Evolutionary conservation across 2,329 filamentous ascomycete species (phyloP).

Genomic region (Huntiella moniliformis): DNA sequence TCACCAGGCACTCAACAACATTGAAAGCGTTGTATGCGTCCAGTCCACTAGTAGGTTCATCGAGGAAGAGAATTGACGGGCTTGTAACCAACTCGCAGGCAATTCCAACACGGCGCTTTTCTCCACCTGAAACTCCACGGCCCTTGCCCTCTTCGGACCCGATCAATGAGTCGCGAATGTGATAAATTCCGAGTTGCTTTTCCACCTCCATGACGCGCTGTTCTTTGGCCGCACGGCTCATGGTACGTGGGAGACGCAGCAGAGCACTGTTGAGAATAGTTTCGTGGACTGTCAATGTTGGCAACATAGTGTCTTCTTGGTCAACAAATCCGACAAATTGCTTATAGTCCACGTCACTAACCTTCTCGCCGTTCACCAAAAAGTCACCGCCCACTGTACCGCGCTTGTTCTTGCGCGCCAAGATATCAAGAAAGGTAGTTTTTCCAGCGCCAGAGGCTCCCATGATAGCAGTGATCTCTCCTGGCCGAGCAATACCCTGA

Average conservation of each 20-base stretch:
- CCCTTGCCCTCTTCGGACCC: conserved; percentile 89
- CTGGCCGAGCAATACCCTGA: conserved; percentile 73
- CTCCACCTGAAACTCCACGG: conserved; percentile 88
- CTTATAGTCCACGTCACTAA: conserved; percentile 68
- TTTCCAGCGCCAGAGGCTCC: conserved; percentile 94
- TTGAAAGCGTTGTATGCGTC: conserved; percentile 98
- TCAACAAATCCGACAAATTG: conserved; percentile 93
- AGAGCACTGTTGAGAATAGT: conserved; percentile 90
- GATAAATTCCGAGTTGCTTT: conserved; percentile 81
- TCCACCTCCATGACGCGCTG: conserved; percentile 85
- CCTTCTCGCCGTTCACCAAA: conserved; percentile 82
- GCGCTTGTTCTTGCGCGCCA: conserved; percentile 92
- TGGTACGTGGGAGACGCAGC: conserved; percentile 76
- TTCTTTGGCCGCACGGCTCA: conserved; percentile 75
- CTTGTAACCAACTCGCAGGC: conserved; percentile 96
- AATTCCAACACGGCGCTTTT: conserved; percentile 90
- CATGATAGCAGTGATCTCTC: conserved; percentile 96
- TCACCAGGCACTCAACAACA: conserved; percentile 88
- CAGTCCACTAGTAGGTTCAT: conserved; percentile 89
- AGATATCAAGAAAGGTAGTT: conserved; percentile 88
- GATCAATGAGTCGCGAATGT: conserved; percentile 87
- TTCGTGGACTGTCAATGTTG: conserved; percentile 91
- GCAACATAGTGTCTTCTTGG: conserved; percentile 92
- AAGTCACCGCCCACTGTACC: conserved; percentile 64
- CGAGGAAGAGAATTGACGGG: conserved; percentile 88